Percentiles rank a stretch among this genome's conserved stretches.
phyloP scores from a whole-genome alignment of 208 protist genomes.

The Leishmania martiniquensis region DNA sequence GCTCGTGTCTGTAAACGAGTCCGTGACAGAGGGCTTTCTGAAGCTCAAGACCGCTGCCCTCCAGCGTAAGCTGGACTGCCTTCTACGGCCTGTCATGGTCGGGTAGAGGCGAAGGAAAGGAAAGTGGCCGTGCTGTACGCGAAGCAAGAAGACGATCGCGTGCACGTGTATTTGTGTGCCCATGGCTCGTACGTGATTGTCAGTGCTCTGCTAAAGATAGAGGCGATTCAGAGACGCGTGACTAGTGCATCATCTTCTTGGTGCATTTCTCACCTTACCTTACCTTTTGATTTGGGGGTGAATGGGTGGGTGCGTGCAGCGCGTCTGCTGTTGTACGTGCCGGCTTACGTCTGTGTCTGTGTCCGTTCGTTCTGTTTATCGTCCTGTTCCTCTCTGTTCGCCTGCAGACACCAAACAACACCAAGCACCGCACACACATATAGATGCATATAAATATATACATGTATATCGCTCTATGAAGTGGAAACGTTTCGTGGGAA shows the following conservation, averaged over 20 bases:
- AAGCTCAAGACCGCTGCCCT: slow-evolving; percentile 83
- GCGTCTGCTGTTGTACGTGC: not conserved
- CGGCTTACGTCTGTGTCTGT: not conserved
- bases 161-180: not conserved
- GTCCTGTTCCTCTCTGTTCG: not conserved
- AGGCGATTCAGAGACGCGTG: not conserved
- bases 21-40: slow-evolving; percentile 70
- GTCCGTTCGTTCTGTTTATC: slow-evolving; percentile 1
- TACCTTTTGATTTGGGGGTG: not conserved
- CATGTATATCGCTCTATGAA: too few relatives aligned
- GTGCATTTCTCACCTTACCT: not conserved
- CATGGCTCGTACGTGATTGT: not conserved
- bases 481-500: not conserved
- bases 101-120: slow-evolving; percentile 6
- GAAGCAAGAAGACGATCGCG: not conserved
- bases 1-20: slow-evolving; percentile 34
- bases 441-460: too few relatives aligned
- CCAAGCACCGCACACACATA: too few relatives aligned
- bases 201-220: not conserved
- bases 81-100: slow-evolving; percentile 60
- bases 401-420: too few relatives aligned
- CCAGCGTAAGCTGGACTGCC: slow-evolving; percentile 59
- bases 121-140: not conserved
- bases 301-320: not conserved
- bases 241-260: not conserved